phyloP scores from a whole-genome alignment of 768 basidiomycete species.

The Mycena kentingensis region DNA sequence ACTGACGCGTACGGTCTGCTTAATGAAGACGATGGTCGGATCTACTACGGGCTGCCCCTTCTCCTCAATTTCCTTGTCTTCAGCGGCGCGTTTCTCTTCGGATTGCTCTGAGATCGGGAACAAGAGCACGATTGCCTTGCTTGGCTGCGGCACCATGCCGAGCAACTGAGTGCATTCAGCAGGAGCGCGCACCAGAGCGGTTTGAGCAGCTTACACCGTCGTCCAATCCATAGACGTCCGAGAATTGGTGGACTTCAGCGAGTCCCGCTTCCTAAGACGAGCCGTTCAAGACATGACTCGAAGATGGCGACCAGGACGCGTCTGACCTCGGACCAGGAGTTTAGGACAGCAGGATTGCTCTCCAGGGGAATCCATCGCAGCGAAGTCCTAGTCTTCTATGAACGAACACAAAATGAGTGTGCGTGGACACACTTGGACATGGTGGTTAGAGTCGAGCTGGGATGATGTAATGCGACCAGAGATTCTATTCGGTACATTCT shows the following conservation, averaged over 20 bases:
- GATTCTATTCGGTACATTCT: background rate
- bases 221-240: constrained; percentile 76
- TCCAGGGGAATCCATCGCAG: constrained; percentile 80
- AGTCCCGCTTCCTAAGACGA: constrained; percentile 53
- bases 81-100: constrained; percentile 52
- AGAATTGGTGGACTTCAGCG: constrained; percentile 52
- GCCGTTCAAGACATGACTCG: too few relatives aligned
- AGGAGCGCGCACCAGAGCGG: too few relatives aligned
- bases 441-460: too few relatives aligned
- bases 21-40: constrained; percentile 79
- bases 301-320: too few relatives aligned
- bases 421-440: too few relatives aligned
- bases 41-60: constrained; percentile 53
- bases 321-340: constrained; percentile 71
- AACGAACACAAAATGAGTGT: too few relatives aligned
- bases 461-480: too few relatives aligned
- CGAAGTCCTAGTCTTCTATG: too few relatives aligned
- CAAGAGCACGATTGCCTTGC: constrained; percentile 81
- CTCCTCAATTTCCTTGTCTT: constrained; percentile 57
- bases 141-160: constrained; percentile 66
- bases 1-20: constrained; percentile 69
- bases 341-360: constrained; percentile 64
- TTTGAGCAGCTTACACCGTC: constrained; percentile 62
- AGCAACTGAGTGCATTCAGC: constrained; percentile 59
- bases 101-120: constrained; percentile 69